A percentile compares a stretch with the other conserved stretches of the same genome.
Evolutionary conservation across 345 rosid genomes (phyloP).

Genomic region (Hypericum androsaemum): DNA sequence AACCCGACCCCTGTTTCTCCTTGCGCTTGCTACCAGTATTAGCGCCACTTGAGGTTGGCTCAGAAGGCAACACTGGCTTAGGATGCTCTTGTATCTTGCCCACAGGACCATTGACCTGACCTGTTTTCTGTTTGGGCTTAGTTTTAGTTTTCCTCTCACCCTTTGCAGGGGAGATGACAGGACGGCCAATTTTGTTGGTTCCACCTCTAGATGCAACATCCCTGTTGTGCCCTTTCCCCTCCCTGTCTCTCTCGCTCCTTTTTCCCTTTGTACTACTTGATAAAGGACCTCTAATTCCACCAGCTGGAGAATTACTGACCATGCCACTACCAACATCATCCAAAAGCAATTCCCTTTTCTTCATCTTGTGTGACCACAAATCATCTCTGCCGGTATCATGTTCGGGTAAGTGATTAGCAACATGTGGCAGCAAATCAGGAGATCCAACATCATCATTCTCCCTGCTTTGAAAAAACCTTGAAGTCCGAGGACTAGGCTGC

Average conservation of each 20-base stretch:
- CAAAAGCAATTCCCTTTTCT: conserved; percentile 74
- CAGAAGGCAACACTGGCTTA: conserved; percentile 33
- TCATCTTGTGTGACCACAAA: conserved; percentile 63
- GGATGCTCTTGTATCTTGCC: conserved; percentile 55
- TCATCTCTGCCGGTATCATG: conserved; percentile 48
- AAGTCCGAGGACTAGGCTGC: conserved; percentile 39
- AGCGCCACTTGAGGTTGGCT: conserved; percentile 36
- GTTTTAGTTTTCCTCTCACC: conserved; percentile 83
- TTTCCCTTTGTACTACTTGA: conserved; percentile 79
- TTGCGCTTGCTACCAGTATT: conserved; percentile 36
- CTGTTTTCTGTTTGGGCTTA: conserved; percentile 85
- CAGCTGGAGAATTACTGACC: conserved; percentile 24
- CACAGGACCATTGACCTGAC: conserved; percentile 67
- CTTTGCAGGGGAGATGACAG: conserved; percentile 52
- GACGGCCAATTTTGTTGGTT: conserved; percentile 69
- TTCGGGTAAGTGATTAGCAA: conserved; percentile 31
- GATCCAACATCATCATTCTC: conserved; percentile 38
- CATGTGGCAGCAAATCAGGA: conserved; percentile 38
- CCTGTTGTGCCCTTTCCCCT: conserved; percentile 74
- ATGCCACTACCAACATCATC: conserved; percentile 68
- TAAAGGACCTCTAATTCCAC: conserved; percentile 47
- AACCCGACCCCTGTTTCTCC: conserved; percentile 41
- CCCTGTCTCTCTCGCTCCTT: conserved; percentile 97
- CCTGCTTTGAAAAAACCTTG: conserved; percentile 33
- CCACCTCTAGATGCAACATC: conserved; percentile 58